These are phyloP conservation scores for Salix caprea DNA, from an alignment of 345 rosid genomes.

Conservation along the genomic window DNA sequence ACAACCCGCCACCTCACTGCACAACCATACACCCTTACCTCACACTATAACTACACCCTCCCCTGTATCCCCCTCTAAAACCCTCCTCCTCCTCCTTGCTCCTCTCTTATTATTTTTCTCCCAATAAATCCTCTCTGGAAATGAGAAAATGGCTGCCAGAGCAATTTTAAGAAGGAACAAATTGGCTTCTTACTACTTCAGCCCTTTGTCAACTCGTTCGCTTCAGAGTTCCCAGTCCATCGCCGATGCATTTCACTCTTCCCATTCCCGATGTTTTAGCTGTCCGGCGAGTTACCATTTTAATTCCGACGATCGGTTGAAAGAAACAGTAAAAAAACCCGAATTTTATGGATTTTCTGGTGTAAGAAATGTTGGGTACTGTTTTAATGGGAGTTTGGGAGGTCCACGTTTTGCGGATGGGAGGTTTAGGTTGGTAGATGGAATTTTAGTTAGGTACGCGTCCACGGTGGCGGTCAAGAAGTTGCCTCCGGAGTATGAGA, in stretches of 20 bases:
- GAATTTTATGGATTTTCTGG: constrained; percentile 14
- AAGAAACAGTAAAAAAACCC: background rate
- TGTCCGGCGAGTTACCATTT: background rate
- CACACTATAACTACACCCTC: background rate
- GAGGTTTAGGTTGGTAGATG: constrained; percentile 23
- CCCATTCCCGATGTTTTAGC: constrained; percentile 30
- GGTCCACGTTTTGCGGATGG: constrained; percentile 25
- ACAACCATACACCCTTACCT: too few relatives aligned
- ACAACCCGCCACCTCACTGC: too few relatives aligned
- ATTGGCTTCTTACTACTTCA: constrained; percentile 42
- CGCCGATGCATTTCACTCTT: constrained; percentile 21
- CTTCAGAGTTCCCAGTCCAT: constrained; percentile 39
- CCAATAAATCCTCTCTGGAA: too few relatives aligned
- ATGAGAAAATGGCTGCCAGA: constrained; percentile 57
- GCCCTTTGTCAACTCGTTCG: constrained; percentile 28
- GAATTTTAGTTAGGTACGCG: constrained; percentile 36
- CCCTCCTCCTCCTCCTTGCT: background rate
- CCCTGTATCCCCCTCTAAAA: constrained; percentile 11
- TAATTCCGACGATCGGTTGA: background rate
- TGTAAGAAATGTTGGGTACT: constrained; percentile 17
- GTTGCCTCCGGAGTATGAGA: constrained; percentile 45
- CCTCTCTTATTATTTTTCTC: too few relatives aligned
- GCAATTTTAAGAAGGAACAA: constrained; percentile 57
- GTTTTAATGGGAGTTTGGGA: constrained; percentile 21
- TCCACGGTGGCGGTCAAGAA: constrained; percentile 59